Base-by-base conservation (phyloP, 2,329 filamentous ascomycete species). In the Phialophora expanda region DNA sequence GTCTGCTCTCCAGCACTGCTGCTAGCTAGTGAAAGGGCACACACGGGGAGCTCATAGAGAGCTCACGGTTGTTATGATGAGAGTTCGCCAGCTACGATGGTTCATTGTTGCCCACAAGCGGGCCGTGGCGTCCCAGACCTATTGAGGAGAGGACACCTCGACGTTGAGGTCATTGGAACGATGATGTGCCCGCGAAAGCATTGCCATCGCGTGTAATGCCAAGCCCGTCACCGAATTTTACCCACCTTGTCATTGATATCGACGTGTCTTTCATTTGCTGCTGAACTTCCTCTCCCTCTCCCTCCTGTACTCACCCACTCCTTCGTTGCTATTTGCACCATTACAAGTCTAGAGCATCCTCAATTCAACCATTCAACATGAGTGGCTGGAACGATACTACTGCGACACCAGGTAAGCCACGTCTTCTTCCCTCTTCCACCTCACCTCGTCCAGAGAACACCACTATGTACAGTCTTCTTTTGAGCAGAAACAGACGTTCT, bases 381-480 rank as follows among this genome's bases (percentile, higher is more conserved):
- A 54, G 46, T 26, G 28, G n/a, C 30, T 61, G 44, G 46, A 26
- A 53, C 14, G 14, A 51, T 8, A 22, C 48, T 26, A 14, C 48
- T 26, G 48, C 22, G 1, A 9, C 48, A 32, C 5, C 46, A 61
- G 28, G 58, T 61, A 41, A 61, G 46, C 38, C 28, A 24, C 17
- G n/a, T 38, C 30, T 41, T 11, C 9, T 6, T 53, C 46, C 24
- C n/a, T 38, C 28, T 30, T 41, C 30, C 20, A 44, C 22, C 30
- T 38, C 30, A 26, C 46, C 12, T n/a, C 46, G 17, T 22, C 48
- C 20, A 50, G 34, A 54, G 17, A 8, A 8, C 51, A 22, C 34
- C 22, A 56, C n/a, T 24, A 62, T 62, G 59, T 62, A 62, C 51
- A 46, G 26, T 20, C 48, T 55, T 41, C 51, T 20, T n/a, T 55